Conservation (phyloP, 139 green algal genomes). For the Desmodesmus armatus region DNA sequence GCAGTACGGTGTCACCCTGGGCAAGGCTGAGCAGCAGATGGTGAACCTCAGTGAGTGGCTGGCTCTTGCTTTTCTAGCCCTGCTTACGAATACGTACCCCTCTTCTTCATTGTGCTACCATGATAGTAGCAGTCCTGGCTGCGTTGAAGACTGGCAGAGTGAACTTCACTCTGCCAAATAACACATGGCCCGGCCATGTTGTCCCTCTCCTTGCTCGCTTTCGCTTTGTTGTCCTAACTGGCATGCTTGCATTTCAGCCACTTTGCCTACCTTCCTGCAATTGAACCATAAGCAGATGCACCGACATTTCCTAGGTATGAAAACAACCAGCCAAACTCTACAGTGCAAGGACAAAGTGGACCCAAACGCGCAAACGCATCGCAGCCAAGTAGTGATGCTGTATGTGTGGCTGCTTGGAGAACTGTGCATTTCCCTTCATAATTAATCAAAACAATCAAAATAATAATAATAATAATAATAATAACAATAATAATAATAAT, state of each 20-base stretch:
- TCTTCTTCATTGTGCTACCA: neutral
- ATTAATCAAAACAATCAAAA: no score
- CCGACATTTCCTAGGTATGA: no score
- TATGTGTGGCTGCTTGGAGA: neutral
- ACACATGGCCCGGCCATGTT: neutral
- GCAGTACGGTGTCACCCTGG: slow-evolving; percentile 15
- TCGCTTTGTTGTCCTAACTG: no score
- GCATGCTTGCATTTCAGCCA: no score
- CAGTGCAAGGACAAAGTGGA: no score
- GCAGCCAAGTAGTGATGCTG: neutral
- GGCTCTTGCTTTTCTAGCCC: neutral
- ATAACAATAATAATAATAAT: no score
- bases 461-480: no score
- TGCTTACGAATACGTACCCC: neutral
- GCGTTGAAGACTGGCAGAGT: neutral
- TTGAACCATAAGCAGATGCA: no score
- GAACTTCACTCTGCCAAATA: neutral
- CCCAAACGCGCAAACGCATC: neutral
- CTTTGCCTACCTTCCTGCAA: no score
- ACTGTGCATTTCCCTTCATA: neutral
- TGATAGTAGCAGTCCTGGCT: neutral
- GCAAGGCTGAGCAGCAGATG: neutral
- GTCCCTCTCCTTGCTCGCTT: neutral
- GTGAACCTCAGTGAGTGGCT: neutral
- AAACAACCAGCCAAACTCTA: no score